Evolutionary conservation across 768 basidiomycete genomes (phyloP).

Genomic region (Cystofilobasidium ferigula): DNA sequence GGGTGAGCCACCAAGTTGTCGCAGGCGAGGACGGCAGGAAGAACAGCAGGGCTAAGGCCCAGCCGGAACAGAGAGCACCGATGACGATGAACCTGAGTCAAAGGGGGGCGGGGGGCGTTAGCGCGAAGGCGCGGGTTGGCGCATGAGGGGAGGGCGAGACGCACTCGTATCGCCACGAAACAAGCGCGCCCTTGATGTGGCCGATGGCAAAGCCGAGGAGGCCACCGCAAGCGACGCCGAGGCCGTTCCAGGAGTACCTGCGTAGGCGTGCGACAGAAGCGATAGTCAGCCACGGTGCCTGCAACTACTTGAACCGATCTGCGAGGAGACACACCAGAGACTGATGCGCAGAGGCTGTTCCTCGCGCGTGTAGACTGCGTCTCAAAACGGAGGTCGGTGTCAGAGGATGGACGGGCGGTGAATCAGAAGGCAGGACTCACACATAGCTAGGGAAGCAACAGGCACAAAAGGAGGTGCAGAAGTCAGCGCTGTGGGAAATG

Average conservation of each 20-base stretch:
- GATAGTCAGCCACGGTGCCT: too few relatives aligned
- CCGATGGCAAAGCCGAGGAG: constrained; percentile 40
- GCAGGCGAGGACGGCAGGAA: constrained; percentile 37
- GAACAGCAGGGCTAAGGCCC: constrained; percentile 35
- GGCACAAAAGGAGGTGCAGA: too few relatives aligned
- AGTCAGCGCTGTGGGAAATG: too few relatives aligned
- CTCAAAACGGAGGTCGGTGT: neutral
- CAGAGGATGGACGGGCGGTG: neutral
- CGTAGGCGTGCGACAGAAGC: neutral
- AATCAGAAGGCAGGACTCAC: neutral
- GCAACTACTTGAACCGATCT: neutral
- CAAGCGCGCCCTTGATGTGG: constrained; percentile 36
- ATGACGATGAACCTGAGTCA: constrained; percentile 37
- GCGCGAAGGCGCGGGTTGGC: neutral
- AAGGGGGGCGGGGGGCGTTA: neutral
- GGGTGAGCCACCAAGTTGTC: constrained; percentile 34
- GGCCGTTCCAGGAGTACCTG: constrained; percentile 39
- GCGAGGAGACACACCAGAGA: constrained; percentile 32
- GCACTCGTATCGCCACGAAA: constrained; percentile 38
- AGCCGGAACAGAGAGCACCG: constrained; percentile 34
- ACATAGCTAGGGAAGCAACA: neutral
- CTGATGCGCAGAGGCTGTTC: constrained; percentile 42
- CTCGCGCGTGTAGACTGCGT: constrained; percentile 40
- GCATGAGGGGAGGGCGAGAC: constrained; percentile 28
- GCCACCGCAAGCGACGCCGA: constrained; percentile 42